Conservation (phyloP, 2,329 filamentous ascomycete genomes). For the Knoxdaviesia proteae region DNA sequence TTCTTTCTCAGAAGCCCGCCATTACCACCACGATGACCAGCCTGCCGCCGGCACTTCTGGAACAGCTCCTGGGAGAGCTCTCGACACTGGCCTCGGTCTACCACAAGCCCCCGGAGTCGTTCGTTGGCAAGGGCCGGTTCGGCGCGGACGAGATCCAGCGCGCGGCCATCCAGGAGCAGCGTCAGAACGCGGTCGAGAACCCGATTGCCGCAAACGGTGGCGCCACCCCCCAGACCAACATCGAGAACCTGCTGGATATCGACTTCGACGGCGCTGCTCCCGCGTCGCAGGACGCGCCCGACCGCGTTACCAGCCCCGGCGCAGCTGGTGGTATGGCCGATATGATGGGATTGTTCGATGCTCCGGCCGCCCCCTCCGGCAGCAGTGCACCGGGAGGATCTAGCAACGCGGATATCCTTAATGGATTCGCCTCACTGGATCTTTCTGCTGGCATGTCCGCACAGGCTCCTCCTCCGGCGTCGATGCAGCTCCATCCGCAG, state of each 20-base stretch:
- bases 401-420: slow-evolving; percentile 70
- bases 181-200: slow-evolving; percentile 80
- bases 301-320: slow-evolving; percentile 44
- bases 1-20: slow-evolving; percentile 82
- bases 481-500: slow-evolving; percentile 29
- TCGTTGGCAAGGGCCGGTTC: slow-evolving; percentile 84
- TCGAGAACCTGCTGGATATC: slow-evolving; percentile 89
- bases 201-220: slow-evolving; percentile 50
- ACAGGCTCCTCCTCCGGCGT: slow-evolving; percentile 42
- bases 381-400: slow-evolving; percentile 18
- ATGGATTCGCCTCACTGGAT: slow-evolving; percentile 68
- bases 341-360: slow-evolving; percentile 52
- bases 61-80: slow-evolving; percentile 76
- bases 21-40: slow-evolving; percentile 90
- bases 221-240: slow-evolving; percentile 44
- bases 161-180: slow-evolving; percentile 89
- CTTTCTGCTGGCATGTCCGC: slow-evolving; percentile 32
- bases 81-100: slow-evolving; percentile 94
- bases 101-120: slow-evolving; percentile 96
- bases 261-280: slow-evolving; percentile 88
- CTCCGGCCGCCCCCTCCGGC: slow-evolving; percentile 30
- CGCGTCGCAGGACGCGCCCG: slow-evolving; percentile 65
- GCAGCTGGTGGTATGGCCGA: slow-evolving; percentile 33
- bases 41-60: slow-evolving; percentile 61
- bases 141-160: slow-evolving; percentile 88